phyloP scores from a whole-genome alignment of 2,329 filamentous ascomycete species.

The Capronia americana region DNA sequence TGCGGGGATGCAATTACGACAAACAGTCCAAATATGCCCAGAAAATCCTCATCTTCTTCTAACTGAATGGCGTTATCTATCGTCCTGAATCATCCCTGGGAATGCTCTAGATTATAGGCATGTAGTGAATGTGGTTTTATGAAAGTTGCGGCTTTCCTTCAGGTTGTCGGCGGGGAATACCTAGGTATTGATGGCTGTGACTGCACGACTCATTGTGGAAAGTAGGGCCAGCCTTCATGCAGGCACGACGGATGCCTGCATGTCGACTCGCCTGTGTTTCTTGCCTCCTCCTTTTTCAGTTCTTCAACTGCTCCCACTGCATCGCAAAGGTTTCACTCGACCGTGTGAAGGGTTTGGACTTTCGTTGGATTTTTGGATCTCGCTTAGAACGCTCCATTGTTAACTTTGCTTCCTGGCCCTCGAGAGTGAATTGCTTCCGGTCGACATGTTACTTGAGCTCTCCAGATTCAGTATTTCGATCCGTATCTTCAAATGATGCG shows the following conservation, averaged over 20 bases:
- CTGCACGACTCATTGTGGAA: background rate
- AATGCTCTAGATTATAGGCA: background rate
- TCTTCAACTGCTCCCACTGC: conserved; percentile 7
- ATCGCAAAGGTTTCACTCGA: conserved; percentile 10
- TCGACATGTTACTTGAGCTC: conserved; percentile 13
- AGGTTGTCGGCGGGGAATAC: too few relatives aligned
- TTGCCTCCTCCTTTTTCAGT: conserved; percentile 8
- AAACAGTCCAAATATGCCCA: conserved; percentile 2
- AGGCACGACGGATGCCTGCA: conserved; percentile 25
- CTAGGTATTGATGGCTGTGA: background rate
- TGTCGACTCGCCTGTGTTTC: conserved; percentile 10
- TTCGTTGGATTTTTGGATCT: conserved; percentile 35
- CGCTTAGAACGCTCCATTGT: conserved; percentile 29
- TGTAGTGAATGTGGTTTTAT: background rate
- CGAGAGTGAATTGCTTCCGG: conserved; percentile 13
- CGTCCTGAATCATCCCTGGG: background rate
- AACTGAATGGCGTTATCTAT: background rate
- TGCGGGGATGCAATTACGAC: background rate
- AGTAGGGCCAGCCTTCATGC: conserved; percentile 3
- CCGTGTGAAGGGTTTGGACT: conserved; percentile 13
- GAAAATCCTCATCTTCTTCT: background rate
- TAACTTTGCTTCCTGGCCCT: conserved; percentile 14
- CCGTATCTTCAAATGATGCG: conserved; percentile 15
- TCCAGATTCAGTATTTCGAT: conserved; percentile 1
- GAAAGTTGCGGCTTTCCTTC: background rate